Percentiles rank a stretch among this genome's conserved stretches.
These are phyloP conservation scores for Cyamopsis tetragonoloba DNA, from an alignment of 306 rosid genomes.

Conservation along the genomic window DNA sequence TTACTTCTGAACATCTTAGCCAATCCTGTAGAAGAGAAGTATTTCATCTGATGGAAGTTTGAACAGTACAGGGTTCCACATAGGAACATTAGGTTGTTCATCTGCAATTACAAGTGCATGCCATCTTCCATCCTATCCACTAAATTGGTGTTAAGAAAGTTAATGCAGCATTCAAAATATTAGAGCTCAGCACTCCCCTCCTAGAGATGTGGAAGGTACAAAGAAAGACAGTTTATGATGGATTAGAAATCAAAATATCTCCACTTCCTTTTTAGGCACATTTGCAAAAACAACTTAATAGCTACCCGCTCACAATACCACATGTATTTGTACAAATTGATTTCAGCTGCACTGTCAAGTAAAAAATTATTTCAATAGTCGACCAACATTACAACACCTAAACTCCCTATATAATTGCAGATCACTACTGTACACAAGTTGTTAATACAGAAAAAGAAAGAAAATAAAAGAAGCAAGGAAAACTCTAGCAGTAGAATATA, in stretches of 20 bases:
- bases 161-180: constrained; percentile 21
- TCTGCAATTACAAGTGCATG: constrained; percentile 63
- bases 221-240: background rate
- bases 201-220: constrained; percentile 6
- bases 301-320: background rate
- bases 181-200: background rate
- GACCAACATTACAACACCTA: background rate
- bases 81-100: constrained; percentile 67
- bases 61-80: constrained; percentile 94
- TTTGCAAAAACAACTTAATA: background rate
- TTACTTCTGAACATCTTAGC: constrained; percentile 85
- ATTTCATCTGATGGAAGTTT: constrained; percentile 82
- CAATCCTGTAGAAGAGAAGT: constrained; percentile 82
- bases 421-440: too few species aligned
- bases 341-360: background rate
- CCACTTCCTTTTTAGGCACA: background rate
- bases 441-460: background rate
- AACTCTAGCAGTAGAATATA: background rate
- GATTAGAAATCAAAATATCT: background rate
- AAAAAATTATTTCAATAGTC: background rate
- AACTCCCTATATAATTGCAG: background rate
- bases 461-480: background rate
- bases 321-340: background rate
- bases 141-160: constrained; percentile 21
- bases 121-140: constrained; percentile 69